Conservation (phyloP, 495 filamentous ascomycete species). For the Rhypophila decipiens region DNA sequence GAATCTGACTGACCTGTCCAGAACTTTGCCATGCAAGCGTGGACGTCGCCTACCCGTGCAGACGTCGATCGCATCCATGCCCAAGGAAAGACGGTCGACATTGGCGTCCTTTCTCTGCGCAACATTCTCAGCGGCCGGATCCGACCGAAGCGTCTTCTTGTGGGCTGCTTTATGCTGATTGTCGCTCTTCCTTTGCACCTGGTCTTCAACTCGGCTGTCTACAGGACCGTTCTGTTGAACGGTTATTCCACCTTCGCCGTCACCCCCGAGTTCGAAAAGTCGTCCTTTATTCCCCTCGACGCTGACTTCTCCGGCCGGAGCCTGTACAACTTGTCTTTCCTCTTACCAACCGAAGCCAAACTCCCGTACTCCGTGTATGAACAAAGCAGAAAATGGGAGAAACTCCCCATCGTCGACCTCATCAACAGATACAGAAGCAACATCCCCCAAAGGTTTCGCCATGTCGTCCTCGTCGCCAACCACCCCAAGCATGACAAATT, state of each 20-base stretch:
- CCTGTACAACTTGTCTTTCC: too few species aligned
- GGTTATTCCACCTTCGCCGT: not conserved
- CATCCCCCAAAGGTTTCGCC: not conserved
- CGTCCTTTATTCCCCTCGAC: too few species aligned
- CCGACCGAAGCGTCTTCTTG: not conserved
- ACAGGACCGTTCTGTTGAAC: not conserved
- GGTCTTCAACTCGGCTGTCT: conserved; percentile 1
- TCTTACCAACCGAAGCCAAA: too few species aligned
- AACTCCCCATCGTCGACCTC: not conserved
- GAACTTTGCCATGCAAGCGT: not conserved
- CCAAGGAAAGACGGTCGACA: not conserved
- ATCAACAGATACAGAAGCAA: not conserved
- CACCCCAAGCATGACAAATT: too few species aligned
- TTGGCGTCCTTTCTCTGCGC: not conserved
- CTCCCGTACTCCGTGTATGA: too few species aligned
- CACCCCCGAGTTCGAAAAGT: too few species aligned
- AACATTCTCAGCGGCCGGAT: not conserved
- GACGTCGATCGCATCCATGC: not conserved
- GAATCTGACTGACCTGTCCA: not conserved
- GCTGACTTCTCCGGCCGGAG: too few species aligned
- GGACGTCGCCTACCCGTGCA: not conserved
- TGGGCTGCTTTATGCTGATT: not conserved
- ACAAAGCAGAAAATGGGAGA: not conserved
- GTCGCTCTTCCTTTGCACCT: not conserved
- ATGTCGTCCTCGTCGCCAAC: not conserved